Evolutionary conservation across 306 rosid species (phyloP).

Genomic region (Begonia fuchsioides): DNA sequence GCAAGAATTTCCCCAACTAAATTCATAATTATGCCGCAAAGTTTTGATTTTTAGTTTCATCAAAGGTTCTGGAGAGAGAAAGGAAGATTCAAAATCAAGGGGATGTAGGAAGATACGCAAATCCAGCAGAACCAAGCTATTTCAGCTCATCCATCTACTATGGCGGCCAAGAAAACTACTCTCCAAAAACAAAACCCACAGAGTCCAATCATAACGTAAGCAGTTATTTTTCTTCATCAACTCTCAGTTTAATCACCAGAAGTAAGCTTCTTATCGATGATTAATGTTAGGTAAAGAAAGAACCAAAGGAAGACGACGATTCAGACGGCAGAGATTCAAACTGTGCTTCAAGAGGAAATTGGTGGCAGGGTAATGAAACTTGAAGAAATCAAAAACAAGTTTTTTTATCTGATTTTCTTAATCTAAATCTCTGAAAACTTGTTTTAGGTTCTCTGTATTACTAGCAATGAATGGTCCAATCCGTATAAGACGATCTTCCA

Average conservation of each 20-base stretch:
- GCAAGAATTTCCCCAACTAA: no score
- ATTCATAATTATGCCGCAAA: no score
- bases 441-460: constrained; percentile 82
- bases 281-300: constrained; percentile 46
- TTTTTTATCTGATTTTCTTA: no score
- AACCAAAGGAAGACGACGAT: constrained; percentile 33
- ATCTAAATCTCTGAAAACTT: not conserved
- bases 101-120: constrained; percentile 10
- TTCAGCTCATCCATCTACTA: not conserved
- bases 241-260: no score
- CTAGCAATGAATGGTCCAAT: constrained; percentile 12
- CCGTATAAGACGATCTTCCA: not conserved
- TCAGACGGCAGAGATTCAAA: constrained; percentile 33
- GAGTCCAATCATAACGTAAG: constrained; percentile 43
- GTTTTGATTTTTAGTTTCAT: not conserved
- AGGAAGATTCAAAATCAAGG: constrained; percentile 10
- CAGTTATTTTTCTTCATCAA: not conserved
- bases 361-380: constrained; percentile 73
- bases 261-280: not conserved
- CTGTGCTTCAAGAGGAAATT: constrained; percentile 66
- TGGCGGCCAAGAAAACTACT: not conserved
- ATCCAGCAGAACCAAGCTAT: constrained; percentile 1
- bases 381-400: not conserved
- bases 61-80: constrained; percentile 22
- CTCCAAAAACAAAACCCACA: constrained; percentile 26